phyloP scores from a whole-genome alignment of 805 yeast genomes.

The Nakazawaea holstii region DNA sequence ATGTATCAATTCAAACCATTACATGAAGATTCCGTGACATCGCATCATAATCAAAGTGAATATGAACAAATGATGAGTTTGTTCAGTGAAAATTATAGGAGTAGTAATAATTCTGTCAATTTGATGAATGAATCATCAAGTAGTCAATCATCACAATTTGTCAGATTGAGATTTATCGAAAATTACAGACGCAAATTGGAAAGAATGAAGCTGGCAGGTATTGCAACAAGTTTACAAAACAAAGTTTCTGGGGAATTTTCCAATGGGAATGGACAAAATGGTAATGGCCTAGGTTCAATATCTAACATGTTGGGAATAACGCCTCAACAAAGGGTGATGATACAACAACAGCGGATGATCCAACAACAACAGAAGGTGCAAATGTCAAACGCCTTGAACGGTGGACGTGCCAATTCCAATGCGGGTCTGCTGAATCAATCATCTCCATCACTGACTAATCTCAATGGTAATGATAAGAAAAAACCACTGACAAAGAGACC shows the following conservation, averaged over 20 bases:
- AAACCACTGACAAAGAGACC: slow-evolving; percentile 10
- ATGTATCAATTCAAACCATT: slow-evolving; percentile 30
- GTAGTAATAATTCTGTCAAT: slow-evolving; percentile 27
- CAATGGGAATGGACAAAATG: neutral
- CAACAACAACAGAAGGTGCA: slow-evolving; percentile 11
- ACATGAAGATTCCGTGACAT: slow-evolving; percentile 52
- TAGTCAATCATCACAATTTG: slow-evolving; percentile 59
- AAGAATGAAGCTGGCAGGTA: slow-evolving; percentile 39
- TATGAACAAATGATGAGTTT: slow-evolving; percentile 87
- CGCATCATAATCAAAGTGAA: slow-evolving; percentile 68
- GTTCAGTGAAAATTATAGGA: slow-evolving; percentile 42
- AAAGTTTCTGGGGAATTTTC: slow-evolving; percentile 2
- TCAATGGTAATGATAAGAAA: slow-evolving; percentile 1
- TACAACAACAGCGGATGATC: slow-evolving; percentile 10
- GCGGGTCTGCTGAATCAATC: neutral
- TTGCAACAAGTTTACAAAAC: slow-evolving; percentile 19
- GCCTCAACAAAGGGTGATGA: slow-evolving; percentile 10
- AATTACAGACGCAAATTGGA: slow-evolving; percentile 71
- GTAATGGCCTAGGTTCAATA: slow-evolving; percentile 3
- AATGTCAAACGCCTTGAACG: slow-evolving; percentile 10
- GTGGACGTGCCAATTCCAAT: slow-evolving; percentile 1
- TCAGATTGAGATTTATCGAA: slow-evolving; percentile 84
- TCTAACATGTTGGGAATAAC: slow-evolving; percentile 9
- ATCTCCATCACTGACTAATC: neutral
- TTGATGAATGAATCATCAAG: slow-evolving; percentile 27